These are phyloP conservation scores for Leucocoprinus leucothites DNA, from an alignment of 768 basidiomycete genomes.

Conservation along the genomic window DNA sequence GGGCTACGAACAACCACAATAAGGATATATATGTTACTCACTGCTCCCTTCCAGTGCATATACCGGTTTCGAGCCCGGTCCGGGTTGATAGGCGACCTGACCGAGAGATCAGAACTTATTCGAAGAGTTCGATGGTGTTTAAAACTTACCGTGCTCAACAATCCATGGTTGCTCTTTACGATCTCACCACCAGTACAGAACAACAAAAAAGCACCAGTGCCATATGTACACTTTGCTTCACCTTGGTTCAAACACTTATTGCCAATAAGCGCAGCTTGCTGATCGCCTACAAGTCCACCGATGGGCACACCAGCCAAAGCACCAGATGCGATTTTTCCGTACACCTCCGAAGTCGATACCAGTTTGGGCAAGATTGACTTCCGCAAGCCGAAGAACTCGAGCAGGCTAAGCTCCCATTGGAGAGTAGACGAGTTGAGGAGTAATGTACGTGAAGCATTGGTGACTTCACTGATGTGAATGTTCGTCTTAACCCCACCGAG, in stretches of 20 bases:
- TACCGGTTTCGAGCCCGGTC: slow-evolving; percentile 70
- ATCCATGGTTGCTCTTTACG: slow-evolving; percentile 80
- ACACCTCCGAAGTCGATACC: slow-evolving; percentile 90
- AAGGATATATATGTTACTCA: slow-evolving; percentile 35
- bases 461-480: slow-evolving; percentile 86
- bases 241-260: slow-evolving; percentile 93
- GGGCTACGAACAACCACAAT: neutral
- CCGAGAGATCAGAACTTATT: slow-evolving; percentile 7
- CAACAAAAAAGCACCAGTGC: slow-evolving; percentile 93
- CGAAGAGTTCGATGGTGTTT: neutral
- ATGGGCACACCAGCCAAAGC: slow-evolving; percentile 75
- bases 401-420: slow-evolving; percentile 77
- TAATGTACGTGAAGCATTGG: slow-evolving; percentile 96
- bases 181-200: slow-evolving; percentile 92
- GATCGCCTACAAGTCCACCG: slow-evolving; percentile 95
- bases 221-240: slow-evolving; percentile 98
- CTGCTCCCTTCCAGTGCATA: slow-evolving; percentile 96
- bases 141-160: slow-evolving; percentile 78
- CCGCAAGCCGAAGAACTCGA: slow-evolving; percentile 85
- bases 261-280: slow-evolving; percentile 94
- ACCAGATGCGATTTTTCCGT: slow-evolving; percentile 72
- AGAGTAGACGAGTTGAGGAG: slow-evolving; percentile 81
- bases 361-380: slow-evolving; percentile 78
- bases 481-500: slow-evolving; percentile 71
- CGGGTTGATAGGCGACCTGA: slow-evolving; percentile 88